Conservation (phyloP, 441 rosid genomes). For the Erodium trifolium region DNA sequence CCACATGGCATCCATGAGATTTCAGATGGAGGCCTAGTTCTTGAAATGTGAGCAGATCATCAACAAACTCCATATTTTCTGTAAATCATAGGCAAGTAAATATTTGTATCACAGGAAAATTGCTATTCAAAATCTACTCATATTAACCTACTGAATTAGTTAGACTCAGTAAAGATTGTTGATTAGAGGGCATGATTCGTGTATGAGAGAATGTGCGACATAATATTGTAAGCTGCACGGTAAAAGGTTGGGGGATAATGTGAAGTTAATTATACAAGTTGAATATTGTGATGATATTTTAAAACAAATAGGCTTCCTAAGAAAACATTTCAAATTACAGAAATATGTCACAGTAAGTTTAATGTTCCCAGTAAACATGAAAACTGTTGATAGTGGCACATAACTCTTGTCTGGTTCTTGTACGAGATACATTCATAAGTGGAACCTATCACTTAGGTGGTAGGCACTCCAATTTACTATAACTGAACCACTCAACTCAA, state of each 20-base stretch:
- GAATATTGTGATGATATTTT: no score
- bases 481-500: neutral
- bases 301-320: no score
- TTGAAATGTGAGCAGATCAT: slow-evolving; percentile 70
- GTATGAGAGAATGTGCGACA: neutral
- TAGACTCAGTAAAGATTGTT: neutral
- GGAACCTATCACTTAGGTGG: no score
- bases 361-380: neutral
- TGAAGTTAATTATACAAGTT: no score
- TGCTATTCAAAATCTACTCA: neutral
- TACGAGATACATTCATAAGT: no score
- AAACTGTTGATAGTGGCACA: neutral
- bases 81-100: slow-evolving; percentile 22
- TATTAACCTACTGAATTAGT: neutral
- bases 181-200: no score
- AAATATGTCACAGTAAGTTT: no score
- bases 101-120: neutral
- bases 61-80: slow-evolving; percentile 95
- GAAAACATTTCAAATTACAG: no score
- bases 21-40: slow-evolving; percentile 63
- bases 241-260: no score
- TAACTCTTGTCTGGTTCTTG: neutral
- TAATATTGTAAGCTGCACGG: no score
- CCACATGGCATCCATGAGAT: slow-evolving; percentile 73
- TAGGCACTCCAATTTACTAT: no score